Conservation (phyloP, 495 filamentous ascomycete genomes). For the Hyaloscypha finlandica region DNA sequence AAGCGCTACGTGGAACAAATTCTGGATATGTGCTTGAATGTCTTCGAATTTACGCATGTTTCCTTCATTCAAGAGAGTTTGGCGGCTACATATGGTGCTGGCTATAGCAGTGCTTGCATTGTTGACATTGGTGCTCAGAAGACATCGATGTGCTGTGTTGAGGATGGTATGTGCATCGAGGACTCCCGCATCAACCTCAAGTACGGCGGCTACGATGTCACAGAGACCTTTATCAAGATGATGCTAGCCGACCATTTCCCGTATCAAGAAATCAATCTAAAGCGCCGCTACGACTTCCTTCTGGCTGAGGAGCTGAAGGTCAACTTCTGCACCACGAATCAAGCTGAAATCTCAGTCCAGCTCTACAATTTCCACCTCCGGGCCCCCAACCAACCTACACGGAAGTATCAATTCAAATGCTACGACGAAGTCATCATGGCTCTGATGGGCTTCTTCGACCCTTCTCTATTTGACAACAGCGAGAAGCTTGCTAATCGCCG, state of each 20-base stretch:
- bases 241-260: slow-evolving; percentile 94
- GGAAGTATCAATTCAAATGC: slow-evolving; percentile 89
- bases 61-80: slow-evolving; percentile 96
- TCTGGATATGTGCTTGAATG: slow-evolving; percentile 77
- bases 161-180: slow-evolving; percentile 92
- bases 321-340: slow-evolving; percentile 83
- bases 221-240: slow-evolving; percentile 93
- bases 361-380: slow-evolving; percentile 85
- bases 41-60: slow-evolving; percentile 80
- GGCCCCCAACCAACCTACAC: slow-evolving; percentile 81
- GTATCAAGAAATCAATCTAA: slow-evolving; percentile 89
- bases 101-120: slow-evolving; percentile 88
- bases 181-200: slow-evolving; percentile 92
- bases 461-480: slow-evolving; percentile 78
- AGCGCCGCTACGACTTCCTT: slow-evolving; percentile 86
- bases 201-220: slow-evolving; percentile 89
- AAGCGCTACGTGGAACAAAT: slow-evolving; percentile 83
- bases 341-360: slow-evolving; percentile 79
- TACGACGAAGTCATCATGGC: slow-evolving; percentile 93
- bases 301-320: slow-evolving; percentile 93
- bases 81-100: slow-evolving; percentile 93
- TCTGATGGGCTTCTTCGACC: slow-evolving; percentile 87
- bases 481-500: slow-evolving; percentile 76
- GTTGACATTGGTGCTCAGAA: slow-evolving; percentile 98
- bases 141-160: slow-evolving; percentile 95